phyloP scores from a whole-genome alignment of 2,329 filamentous ascomycete species.

The Aspergillus sp. region DNA sequence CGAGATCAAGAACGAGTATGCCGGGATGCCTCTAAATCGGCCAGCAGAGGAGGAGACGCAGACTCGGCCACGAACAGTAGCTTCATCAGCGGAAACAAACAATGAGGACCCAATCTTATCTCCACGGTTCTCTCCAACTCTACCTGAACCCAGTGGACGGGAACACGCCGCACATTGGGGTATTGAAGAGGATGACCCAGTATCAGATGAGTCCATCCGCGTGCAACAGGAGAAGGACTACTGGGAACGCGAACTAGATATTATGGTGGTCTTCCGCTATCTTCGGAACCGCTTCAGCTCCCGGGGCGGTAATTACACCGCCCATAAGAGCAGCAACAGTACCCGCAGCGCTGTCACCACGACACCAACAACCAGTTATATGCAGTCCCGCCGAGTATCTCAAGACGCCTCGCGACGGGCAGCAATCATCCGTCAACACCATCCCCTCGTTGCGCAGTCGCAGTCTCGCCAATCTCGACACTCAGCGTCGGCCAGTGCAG shows the following conservation, averaged over 20 bases:
- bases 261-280: conserved; percentile 86
- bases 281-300: conserved; percentile 61
- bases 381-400: conserved; percentile 32
- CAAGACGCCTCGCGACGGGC: conserved; percentile 67
- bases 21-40: conserved; percentile 56
- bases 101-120: conserved; percentile 22
- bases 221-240: conserved; percentile 59
- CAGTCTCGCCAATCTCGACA: conserved; percentile 36
- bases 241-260: conserved; percentile 88
- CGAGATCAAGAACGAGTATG: conserved; percentile 60
- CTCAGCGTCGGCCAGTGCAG: conserved; percentile 16
- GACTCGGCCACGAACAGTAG: conserved; percentile 3
- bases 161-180: conserved; percentile 56
- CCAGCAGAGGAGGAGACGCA: conserved; percentile 19
- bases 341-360: conserved; percentile 25
- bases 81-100: conserved; percentile 8
- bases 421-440: conserved; percentile 77
- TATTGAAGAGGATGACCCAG: conserved; percentile 48
- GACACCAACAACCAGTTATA: background rate
- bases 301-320: conserved; percentile 30
- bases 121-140: conserved; percentile 45
- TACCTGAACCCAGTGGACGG: conserved; percentile 28
- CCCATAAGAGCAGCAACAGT: conserved; percentile 35
- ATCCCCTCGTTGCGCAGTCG: conserved; percentile 66
- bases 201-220: conserved; percentile 23